These are phyloP conservation scores for Chenopodium quinoa DNA, from an alignment of 148 eudicot species.

Conservation along the genomic window DNA sequence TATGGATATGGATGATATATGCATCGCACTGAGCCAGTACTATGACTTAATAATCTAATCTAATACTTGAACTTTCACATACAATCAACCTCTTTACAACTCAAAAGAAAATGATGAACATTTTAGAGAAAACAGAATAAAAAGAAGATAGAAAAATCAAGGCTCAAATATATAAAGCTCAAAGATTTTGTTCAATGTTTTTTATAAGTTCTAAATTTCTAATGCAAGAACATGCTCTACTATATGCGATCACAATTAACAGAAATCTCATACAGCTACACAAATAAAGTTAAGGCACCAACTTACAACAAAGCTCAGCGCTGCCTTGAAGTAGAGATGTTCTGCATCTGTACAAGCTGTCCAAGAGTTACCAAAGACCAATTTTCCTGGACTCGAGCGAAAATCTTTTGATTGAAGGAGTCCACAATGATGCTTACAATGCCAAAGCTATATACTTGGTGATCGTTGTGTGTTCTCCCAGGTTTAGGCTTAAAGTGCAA, in stretches of 20 bases:
- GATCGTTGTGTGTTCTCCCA: slow-evolving; percentile 28
- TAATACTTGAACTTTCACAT: background rate
- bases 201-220: background rate
- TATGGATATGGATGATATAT: background rate
- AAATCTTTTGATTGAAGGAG: slow-evolving; percentile 25
- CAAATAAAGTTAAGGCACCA: background rate
- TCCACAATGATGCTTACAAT: slow-evolving; percentile 31
- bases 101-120: background rate
- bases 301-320: slow-evolving; percentile 18
- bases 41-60: background rate
- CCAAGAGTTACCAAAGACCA: slow-evolving; percentile 35
- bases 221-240: background rate
- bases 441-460: slow-evolving; percentile 36
- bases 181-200: background rate
- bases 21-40: background rate
- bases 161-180: background rate
- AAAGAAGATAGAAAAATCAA: background rate
- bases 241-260: background rate
- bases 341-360: slow-evolving; percentile 34
- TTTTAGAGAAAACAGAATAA: background rate
- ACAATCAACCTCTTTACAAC: background rate
- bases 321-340: slow-evolving; percentile 21
- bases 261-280: background rate
- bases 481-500: slow-evolving; percentile 33
- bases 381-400: slow-evolving; percentile 27